These are phyloP conservation scores for Beta macrorhiza DNA, from an alignment of 179 eudicot genomes.

Conservation along the genomic window DNA sequence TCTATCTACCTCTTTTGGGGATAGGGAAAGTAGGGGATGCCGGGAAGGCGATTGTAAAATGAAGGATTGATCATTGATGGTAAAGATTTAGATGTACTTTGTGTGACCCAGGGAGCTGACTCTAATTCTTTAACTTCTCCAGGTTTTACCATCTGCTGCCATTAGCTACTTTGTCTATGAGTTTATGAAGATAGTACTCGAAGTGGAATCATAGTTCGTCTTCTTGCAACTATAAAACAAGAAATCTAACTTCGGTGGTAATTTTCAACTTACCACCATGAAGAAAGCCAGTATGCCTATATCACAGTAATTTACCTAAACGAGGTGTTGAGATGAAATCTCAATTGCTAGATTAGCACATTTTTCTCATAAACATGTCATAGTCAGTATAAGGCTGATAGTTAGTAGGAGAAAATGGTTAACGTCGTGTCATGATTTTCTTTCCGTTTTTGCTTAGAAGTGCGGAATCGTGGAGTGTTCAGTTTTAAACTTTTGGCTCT, in stretches of 20 bases:
- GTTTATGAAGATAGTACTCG: slow-evolving; percentile 83
- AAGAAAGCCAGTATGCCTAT: slow-evolving; percentile 10
- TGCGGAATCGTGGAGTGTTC: not conserved
- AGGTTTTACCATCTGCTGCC: slow-evolving; percentile 97
- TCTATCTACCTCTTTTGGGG: not conserved
- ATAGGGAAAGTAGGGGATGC: not conserved
- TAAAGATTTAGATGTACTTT: not conserved
- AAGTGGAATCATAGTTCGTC: slow-evolving; percentile 58
- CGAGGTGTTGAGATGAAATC: not conserved
- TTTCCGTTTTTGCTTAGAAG: not conserved
- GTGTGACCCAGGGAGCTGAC: slow-evolving; percentile 13
- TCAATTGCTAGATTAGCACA: not conserved
- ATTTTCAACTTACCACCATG: not conserved
- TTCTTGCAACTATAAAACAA: not conserved
- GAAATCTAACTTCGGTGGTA: not conserved
- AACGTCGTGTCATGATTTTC: not conserved
- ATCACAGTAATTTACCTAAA: not conserved
- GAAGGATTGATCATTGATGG: not conserved
- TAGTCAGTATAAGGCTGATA: not conserved
- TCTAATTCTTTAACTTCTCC: slow-evolving; percentile 26
- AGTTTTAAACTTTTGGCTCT: not conserved
- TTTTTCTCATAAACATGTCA: not conserved
- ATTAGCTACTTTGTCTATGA: slow-evolving; percentile 94
- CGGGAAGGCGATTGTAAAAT: not conserved
- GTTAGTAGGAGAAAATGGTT: not conserved